Percentiles rank a stretch among this genome's conserved stretches.
Conservation (phyloP, 2,329 filamentous ascomycete species). For the Pseudopyricularia javanii region DNA sequence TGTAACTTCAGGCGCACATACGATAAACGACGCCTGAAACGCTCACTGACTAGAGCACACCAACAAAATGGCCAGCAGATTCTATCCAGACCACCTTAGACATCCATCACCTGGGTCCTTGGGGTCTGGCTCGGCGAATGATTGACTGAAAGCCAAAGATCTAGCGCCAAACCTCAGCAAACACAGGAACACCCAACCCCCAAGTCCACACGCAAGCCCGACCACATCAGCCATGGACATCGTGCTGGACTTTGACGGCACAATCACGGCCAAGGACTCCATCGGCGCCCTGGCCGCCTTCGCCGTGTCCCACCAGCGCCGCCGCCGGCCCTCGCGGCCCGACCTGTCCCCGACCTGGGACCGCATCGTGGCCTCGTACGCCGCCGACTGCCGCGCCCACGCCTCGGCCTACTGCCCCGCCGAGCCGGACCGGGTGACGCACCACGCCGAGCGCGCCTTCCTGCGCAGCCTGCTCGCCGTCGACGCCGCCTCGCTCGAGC, state of each 20-base stretch:
- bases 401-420: conserved; percentile 16
- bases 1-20: too few relatives aligned
- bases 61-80: too few relatives aligned
- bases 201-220: too few relatives aligned
- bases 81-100: too few relatives aligned
- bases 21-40: too few relatives aligned
- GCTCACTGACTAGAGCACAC: too few relatives aligned
- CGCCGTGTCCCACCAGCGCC: conserved; percentile 23
- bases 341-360: conserved; percentile 26
- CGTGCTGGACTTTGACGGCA: conserved; percentile 47
- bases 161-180: too few relatives aligned
- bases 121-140: too few relatives aligned
- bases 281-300: conserved; percentile 32
- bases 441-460: conserved; percentile 27
- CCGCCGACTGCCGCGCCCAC: conserved; percentile 24
- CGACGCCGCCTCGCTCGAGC: conserved; percentile 31
- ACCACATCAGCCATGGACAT: conserved; percentile 30
- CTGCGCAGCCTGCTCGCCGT: conserved; percentile 28
- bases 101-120: too few relatives aligned
- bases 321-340: conserved; percentile 8
- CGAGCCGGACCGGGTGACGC: conserved; percentile 18
- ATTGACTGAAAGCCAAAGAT: too few relatives aligned
- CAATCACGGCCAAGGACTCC: conserved; percentile 42
- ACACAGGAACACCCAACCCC: too few relatives aligned
- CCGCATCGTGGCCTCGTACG: conserved; percentile 30